A percentile compares a stretch with the other conserved stretches of the same genome.
phyloP scores from a whole-genome alignment of 2,329 filamentous ascomycete genomes.

The Helotiales sp. region DNA sequence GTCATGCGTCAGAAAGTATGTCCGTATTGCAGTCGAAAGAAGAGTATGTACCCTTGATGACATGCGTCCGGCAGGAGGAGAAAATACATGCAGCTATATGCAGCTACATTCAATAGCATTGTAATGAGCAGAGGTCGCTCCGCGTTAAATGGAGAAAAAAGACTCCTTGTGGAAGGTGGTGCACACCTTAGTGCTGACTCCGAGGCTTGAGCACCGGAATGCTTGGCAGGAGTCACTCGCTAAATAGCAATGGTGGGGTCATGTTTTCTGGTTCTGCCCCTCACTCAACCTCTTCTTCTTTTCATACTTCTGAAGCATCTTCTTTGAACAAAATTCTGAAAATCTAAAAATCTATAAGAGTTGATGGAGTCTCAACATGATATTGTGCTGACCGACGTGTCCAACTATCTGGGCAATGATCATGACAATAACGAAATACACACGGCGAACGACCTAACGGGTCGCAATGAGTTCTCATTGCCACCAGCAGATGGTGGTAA shows the following conservation, averaged over 20 bases:
- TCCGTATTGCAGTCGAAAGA: no score
- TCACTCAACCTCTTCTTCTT: neutral
- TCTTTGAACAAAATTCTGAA: neutral
- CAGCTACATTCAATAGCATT: no score
- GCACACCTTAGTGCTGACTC: neutral
- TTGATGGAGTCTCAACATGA: constrained; percentile 17
- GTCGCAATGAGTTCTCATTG: constrained; percentile 35
- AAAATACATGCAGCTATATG: no score
- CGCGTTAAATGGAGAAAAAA: no score
- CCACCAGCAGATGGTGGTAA: constrained; percentile 48
- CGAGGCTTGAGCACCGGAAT: neutral
- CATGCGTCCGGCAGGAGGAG: no score
- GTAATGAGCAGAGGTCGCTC: no score
- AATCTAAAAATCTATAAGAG: neutral
- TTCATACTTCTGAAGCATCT: neutral
- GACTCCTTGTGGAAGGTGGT: no score
- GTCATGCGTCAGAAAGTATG: no score
- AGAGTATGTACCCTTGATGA: no score
- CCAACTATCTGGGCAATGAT: neutral
- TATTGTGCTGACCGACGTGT: constrained; percentile 9
- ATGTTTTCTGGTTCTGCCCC: neutral
- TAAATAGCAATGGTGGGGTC: neutral
- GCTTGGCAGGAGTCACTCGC: neutral
- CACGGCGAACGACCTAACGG: neutral
- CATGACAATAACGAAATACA: neutral